Evolutionary conservation across 179 eudicot genomes (phyloP).

Genomic region (Sideroxylon spinosum): DNA sequence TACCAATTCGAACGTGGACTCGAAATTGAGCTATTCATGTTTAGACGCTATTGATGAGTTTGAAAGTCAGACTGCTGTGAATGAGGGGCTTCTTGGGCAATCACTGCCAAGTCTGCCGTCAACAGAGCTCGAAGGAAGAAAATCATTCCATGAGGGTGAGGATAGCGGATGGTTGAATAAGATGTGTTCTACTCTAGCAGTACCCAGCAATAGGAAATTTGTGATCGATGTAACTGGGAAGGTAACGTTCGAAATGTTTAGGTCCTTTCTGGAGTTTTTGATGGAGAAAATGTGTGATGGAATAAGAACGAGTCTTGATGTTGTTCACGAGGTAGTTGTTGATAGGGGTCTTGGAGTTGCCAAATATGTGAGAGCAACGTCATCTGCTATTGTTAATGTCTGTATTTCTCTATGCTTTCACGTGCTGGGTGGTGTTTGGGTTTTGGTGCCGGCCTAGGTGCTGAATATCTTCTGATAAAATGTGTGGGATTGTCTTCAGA

Average conservation of each 20-base stretch:
- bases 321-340: slow-evolving; percentile 44
- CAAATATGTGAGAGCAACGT: slow-evolving; percentile 50
- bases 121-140: background rate
- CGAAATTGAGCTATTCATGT: slow-evolving; percentile 18
- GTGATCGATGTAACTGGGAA: slow-evolving; percentile 67
- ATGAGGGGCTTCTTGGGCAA: background rate
- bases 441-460: slow-evolving; percentile 43
- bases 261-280: slow-evolving; percentile 49
- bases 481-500: too few relatives aligned
- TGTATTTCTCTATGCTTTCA: slow-evolving; percentile 61
- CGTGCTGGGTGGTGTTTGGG: slow-evolving; percentile 38
- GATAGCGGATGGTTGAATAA: slow-evolving; percentile 42
- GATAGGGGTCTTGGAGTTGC: slow-evolving; percentile 58
- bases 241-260: slow-evolving; percentile 60
- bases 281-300: slow-evolving; percentile 48
- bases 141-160: slow-evolving; percentile 18
- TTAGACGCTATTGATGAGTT: slow-evolving; percentile 19
- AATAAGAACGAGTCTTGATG: slow-evolving; percentile 40
- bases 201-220: slow-evolving; percentile 63
- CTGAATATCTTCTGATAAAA: too few relatives aligned
- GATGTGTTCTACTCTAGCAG: slow-evolving; percentile 62
- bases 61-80: slow-evolving; percentile 14
- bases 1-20: background rate
- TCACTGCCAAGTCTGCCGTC: background rate
- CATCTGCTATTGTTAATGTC: slow-evolving; percentile 48